Percentiles rank a stretch among this genome's conserved stretches.
phyloP scores from a whole-genome alignment of 2,329 filamentous ascomycete species.

The Diaporthe caulivora region DNA sequence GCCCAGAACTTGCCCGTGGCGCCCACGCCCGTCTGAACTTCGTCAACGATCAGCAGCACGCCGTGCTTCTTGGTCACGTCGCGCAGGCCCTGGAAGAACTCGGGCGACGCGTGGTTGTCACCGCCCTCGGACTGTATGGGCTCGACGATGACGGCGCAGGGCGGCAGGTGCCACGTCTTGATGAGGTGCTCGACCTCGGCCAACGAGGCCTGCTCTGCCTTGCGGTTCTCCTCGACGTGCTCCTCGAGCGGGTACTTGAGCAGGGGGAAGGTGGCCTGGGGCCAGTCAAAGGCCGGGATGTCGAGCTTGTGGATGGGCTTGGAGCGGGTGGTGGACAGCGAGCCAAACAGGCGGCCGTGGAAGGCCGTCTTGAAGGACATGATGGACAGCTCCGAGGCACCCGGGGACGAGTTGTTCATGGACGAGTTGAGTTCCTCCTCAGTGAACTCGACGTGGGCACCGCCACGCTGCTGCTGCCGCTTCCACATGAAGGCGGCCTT shows the following conservation, averaged over 20 bases:
- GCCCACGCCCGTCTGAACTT: constrained; percentile 93
- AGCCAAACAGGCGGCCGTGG: constrained; percentile 91
- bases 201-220: constrained; percentile 83
- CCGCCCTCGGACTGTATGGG: constrained; percentile 94
- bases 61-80: constrained; percentile 82
- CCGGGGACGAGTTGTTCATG: constrained; percentile 86
- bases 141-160: constrained; percentile 86
- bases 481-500: constrained; percentile 97
- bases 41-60: constrained; percentile 90
- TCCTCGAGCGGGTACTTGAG: constrained; percentile 90
- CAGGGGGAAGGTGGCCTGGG: constrained; percentile 85
- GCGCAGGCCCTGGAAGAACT: constrained; percentile 88
- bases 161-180: constrained; percentile 81
- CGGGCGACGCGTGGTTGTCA: constrained; percentile 91
- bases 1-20: constrained; percentile 97
- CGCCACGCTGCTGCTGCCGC: constrained; percentile 84
- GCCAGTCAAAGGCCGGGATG: constrained; percentile 96
- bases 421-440: constrained; percentile 78
- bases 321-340: constrained; percentile 87
- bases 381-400: constrained; percentile 80
- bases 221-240: constrained; percentile 83
- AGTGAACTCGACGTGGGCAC: constrained; percentile 82
- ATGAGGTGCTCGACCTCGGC: constrained; percentile 87
- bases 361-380: constrained; percentile 90
- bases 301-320: constrained; percentile 97